A percentile compares a stretch with the other conserved stretches of the same genome.
Evolutionary conservation across 257 asterid genomes (phyloP).

Genomic region (Solanum corneliomulleri): DNA sequence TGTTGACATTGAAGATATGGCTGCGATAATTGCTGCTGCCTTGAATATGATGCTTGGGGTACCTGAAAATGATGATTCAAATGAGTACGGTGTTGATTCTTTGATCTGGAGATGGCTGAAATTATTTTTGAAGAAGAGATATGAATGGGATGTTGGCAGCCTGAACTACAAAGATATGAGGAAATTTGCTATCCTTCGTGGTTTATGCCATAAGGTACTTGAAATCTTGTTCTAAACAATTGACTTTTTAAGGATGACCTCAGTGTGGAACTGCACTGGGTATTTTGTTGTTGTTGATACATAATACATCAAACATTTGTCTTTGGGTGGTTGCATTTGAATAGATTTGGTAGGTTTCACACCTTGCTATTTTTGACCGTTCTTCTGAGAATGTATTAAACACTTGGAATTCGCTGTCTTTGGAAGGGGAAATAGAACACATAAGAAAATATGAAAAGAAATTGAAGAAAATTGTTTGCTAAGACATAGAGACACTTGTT

Average conservation of each 20-base stretch:
- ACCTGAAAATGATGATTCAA: slow-evolving; percentile 39
- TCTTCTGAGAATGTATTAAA: background rate
- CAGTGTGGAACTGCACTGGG: background rate
- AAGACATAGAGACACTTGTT: background rate
- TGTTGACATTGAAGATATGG: slow-evolving; percentile 54
- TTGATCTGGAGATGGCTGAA: slow-evolving; percentile 89
- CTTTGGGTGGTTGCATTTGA: background rate
- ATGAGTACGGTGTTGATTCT: slow-evolving; percentile 48
- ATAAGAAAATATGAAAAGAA: background rate
- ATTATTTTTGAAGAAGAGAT: slow-evolving; percentile 74
- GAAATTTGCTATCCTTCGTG: slow-evolving; percentile 80
- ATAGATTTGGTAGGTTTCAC: background rate
- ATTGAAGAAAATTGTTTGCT: background rate
- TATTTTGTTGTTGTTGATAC: background rate
- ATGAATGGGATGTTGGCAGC: slow-evolving; percentile 61
- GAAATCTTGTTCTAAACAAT: background rate
- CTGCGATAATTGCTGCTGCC: slow-evolving; percentile 69
- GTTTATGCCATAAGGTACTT: slow-evolving; percentile 88
- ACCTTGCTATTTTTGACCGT: background rate
- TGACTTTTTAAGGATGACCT: background rate
- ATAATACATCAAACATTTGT: background rate
- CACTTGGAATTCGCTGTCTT: background rate
- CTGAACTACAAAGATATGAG: slow-evolving; percentile 71
- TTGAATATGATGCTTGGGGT: slow-evolving; percentile 90
- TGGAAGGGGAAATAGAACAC: background rate